phyloP scores from a whole-genome alignment of 495 filamentous ascomycete species.

The Daldinia grandis region DNA sequence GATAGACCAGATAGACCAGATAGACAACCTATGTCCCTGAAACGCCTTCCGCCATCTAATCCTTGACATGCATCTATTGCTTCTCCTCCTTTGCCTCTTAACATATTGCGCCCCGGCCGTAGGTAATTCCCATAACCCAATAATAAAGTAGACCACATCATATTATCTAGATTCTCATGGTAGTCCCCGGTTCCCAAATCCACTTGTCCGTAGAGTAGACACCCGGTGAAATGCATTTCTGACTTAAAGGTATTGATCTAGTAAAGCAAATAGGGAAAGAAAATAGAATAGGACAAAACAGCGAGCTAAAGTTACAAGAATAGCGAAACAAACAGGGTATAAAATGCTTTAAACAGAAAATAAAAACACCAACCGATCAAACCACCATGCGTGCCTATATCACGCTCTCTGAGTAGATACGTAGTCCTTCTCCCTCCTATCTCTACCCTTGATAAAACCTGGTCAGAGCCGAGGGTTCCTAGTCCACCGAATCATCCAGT shows the following conservation, averaged over 20 bases:
- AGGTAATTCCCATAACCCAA: constrained; percentile 8
- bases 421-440: background rate
- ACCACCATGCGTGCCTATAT: background rate
- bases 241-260: constrained; percentile 33
- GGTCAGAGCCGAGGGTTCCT: background rate
- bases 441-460: background rate
- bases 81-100: constrained; percentile 3
- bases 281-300: constrained; percentile 5
- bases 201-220: constrained; percentile 9
- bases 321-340: constrained; percentile 33
- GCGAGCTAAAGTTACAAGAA: constrained; percentile 32
- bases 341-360: constrained; percentile 34
- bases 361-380: constrained; percentile 4
- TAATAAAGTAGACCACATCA: background rate
- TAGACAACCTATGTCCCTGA: background rate
- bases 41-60: constrained; percentile 25
- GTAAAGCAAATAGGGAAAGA: constrained; percentile 1
- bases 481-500: background rate
- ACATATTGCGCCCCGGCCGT: constrained; percentile 10
- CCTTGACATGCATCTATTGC: constrained; percentile 7
- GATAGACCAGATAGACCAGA: too few species aligned
- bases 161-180: constrained; percentile 8
- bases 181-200: background rate
- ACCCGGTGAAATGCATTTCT: constrained; percentile 18
- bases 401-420: background rate